These are phyloP conservation scores for Circinella minor DNA, from an alignment of 371 early-diverging fungal species.

Conservation along the genomic window DNA sequence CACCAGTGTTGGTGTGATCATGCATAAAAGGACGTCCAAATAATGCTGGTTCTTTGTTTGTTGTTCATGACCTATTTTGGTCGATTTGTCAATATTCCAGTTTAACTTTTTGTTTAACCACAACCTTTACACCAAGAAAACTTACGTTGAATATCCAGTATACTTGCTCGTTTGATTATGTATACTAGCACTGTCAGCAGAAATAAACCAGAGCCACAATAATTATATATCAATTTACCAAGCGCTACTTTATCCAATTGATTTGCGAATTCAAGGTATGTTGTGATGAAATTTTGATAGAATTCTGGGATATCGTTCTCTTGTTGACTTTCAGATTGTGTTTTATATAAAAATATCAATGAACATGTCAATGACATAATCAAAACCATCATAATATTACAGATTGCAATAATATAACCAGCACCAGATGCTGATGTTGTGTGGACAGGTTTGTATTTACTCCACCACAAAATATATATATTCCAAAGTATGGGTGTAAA, in stretches of 20 bases:
- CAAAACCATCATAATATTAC: constrained; percentile 19
- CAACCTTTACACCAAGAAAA: too few relatives aligned
- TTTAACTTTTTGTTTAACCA: background rate
- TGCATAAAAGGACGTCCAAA: constrained; percentile 35
- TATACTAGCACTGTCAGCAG: constrained; percentile 35
- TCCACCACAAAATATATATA: background rate
- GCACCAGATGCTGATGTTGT: constrained; percentile 25
- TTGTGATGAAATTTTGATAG: constrained; percentile 19
- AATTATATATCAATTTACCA: constrained; percentile 47
- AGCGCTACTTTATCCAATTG: constrained; percentile 36
- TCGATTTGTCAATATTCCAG: background rate
- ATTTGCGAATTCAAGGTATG: constrained; percentile 26
- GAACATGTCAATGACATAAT: constrained; percentile 22
- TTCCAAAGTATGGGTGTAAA: background rate
- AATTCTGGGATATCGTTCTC: constrained; percentile 18
- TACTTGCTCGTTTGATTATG: constrained; percentile 29
- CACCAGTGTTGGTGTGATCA: constrained; percentile 55
- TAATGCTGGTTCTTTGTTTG: constrained; percentile 10
- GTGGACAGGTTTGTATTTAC: background rate
- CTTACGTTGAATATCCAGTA: constrained; percentile 9
- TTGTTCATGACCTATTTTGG: background rate
- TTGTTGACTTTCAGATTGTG: constrained; percentile 13
- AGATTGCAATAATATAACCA: constrained; percentile 26
- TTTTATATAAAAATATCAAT: constrained; percentile 23
- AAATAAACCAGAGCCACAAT: constrained; percentile 35